phyloP scores from a whole-genome alignment of 2,329 filamentous ascomycete species.

The Penicillium polonicum region DNA sequence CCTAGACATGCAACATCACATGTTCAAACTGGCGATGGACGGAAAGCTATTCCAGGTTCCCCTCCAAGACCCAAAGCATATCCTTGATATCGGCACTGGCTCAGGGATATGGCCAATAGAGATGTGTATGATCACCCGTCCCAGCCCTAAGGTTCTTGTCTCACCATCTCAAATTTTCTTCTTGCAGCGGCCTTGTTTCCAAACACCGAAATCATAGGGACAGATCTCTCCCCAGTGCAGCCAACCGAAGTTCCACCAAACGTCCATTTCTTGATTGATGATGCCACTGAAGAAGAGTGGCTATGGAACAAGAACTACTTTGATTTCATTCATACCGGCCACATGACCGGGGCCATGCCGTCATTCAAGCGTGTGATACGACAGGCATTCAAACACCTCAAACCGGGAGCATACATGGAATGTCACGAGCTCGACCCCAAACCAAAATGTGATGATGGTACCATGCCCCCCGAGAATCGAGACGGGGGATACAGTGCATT shows the following conservation, averaged over 20 bases:
- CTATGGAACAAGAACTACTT: conserved; percentile 51
- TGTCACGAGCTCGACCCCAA: conserved; percentile 48
- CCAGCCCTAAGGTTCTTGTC: neutral
- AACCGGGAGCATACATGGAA: conserved; percentile 55
- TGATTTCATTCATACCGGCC: conserved; percentile 60
- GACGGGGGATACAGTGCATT: conserved; percentile 34
- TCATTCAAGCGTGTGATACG: conserved; percentile 58
- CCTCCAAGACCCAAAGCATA: conserved; percentile 45
- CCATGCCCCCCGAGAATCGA: conserved; percentile 49
- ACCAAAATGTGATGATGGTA: conserved; percentile 54
- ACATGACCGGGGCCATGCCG: conserved; percentile 58
- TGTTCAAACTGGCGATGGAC: conserved; percentile 50
- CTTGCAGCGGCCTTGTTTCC: conserved; percentile 51
- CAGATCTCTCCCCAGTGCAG: conserved; percentile 68
- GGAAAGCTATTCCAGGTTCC: conserved; percentile 50
- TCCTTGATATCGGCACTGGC: conserved; percentile 61
- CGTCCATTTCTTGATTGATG: conserved; percentile 72
- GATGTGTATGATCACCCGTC: conserved; percentile 49
- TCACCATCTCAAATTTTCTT: conserved; percentile 12
- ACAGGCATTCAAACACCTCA: conserved; percentile 53
- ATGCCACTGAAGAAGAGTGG: conserved; percentile 62
- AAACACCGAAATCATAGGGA: conserved; percentile 58
- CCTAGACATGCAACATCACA: conserved; percentile 56
- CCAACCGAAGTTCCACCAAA: conserved; percentile 67
- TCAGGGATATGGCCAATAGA: conserved; percentile 69